These are phyloP conservation scores for Entonaema liquescens DNA, from an alignment of 495 filamentous ascomycete genomes.

Conservation along the genomic window DNA sequence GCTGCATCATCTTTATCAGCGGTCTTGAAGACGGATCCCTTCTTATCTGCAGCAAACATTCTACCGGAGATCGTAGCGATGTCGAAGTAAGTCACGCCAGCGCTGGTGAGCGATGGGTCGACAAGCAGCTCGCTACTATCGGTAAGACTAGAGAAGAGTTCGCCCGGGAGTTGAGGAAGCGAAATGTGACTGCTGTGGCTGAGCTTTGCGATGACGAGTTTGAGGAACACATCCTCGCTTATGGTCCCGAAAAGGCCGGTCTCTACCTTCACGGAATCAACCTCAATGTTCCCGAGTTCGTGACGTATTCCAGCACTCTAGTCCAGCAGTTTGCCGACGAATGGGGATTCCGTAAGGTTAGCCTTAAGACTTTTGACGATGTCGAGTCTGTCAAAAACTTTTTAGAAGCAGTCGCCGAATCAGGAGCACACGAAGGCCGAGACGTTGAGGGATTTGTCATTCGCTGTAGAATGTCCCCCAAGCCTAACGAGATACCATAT, in stretches of 20 bases:
- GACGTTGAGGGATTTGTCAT: slow-evolving; percentile 98
- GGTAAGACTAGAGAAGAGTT: slow-evolving; percentile 82
- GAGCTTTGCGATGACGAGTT: slow-evolving; percentile 97
- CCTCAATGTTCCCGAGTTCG: slow-evolving; percentile 87
- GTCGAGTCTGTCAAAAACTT: slow-evolving; percentile 77
- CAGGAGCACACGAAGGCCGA: slow-evolving; percentile 84
- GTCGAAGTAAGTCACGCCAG: slow-evolving; percentile 78
- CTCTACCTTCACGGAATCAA: slow-evolving; percentile 97
- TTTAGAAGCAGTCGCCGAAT: slow-evolving; percentile 82
- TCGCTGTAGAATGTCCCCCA: slow-evolving; percentile 72
- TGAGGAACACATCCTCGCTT: slow-evolving; percentile 96
- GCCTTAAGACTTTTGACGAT: slow-evolving; percentile 79
- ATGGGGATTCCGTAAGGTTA: slow-evolving; percentile 93
- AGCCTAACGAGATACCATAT: slow-evolving; percentile 55
- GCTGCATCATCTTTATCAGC: slow-evolving; percentile 97
- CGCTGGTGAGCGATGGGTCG: slow-evolving; percentile 85
- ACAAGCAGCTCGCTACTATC: slow-evolving; percentile 75
- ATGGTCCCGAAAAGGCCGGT: slow-evolving; percentile 82
- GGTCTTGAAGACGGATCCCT: slow-evolving; percentile 87
- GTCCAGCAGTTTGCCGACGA: slow-evolving; percentile 89
- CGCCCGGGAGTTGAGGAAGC: slow-evolving; percentile 73
- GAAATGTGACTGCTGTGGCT: slow-evolving; percentile 92
- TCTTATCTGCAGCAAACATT: slow-evolving; percentile 97
- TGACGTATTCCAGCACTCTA: slow-evolving; percentile 77
- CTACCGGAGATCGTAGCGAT: slow-evolving; percentile 79